Conservation (phyloP, 139 green algal species). For the Eudorina sp. region DNA sequence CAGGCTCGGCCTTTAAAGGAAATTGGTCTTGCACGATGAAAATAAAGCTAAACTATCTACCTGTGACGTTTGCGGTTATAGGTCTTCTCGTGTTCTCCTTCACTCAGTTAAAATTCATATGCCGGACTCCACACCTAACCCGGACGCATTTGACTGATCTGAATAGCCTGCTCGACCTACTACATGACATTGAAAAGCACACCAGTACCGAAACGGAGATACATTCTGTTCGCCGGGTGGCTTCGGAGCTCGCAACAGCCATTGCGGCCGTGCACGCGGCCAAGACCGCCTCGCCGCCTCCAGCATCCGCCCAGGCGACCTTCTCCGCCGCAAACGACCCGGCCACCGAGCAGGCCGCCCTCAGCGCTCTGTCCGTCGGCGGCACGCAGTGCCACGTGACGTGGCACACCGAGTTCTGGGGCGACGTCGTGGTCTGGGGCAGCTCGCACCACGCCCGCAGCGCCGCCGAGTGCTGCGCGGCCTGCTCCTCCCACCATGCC, state of each 20-base stretch:
- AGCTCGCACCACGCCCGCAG: constrained; percentile 30
- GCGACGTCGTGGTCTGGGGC: constrained; percentile 46
- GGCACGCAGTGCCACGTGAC: constrained; percentile 16
- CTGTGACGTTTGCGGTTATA: neutral
- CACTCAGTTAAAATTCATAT: neutral
- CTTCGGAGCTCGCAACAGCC: constrained; percentile 3
- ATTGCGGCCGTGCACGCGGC: neutral
- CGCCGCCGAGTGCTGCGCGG: constrained; percentile 56
- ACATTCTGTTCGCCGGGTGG: neutral
- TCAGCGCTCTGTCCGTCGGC: neutral
- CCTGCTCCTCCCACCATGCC: constrained; percentile 40
- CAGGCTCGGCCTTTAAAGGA: too few species aligned
- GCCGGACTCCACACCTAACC: neutral
- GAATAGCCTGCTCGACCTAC: neutral
- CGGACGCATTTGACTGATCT: neutral
- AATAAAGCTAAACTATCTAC: neutral
- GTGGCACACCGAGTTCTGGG: constrained; percentile 11
- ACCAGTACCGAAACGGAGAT: neutral
- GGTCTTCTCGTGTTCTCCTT: neutral
- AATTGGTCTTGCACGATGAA: too few species aligned
- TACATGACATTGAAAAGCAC: constrained; percentile 1
- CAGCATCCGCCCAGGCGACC: neutral
- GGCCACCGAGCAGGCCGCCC: neutral
- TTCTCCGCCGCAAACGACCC: neutral
- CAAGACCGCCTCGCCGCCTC: neutral